Evolutionary conservation across 2,329 filamentous ascomycete genomes (phyloP).

Genomic region (Cladophialophora psammophila): DNA sequence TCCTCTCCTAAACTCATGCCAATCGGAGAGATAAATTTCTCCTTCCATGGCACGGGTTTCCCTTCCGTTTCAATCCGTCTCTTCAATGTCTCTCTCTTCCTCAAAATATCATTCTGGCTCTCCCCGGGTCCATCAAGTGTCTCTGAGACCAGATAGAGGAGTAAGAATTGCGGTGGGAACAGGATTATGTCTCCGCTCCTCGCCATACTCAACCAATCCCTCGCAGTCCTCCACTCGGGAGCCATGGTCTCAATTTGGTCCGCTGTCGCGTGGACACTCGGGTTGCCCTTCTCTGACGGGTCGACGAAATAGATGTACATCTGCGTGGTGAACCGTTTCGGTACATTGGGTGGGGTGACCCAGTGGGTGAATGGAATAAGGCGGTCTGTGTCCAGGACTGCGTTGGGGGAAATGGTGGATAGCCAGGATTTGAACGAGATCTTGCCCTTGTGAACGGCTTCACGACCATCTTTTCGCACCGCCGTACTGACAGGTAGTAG

Average conservation of each 20-base stretch:
- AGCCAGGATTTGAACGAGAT: conserved; percentile 73
- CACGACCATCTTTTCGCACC: conserved; percentile 68
- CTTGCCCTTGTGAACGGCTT: conserved; percentile 71
- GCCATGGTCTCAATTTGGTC: conserved; percentile 75
- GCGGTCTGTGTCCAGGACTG: conserved; percentile 65
- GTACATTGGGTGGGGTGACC: conserved; percentile 70
- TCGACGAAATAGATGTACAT: conserved; percentile 82
- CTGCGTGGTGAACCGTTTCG: conserved; percentile 87
- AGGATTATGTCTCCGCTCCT: conserved; percentile 74
- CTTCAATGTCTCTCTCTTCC: conserved; percentile 55
- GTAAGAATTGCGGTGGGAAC: conserved; percentile 84
- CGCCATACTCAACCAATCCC: conserved; percentile 73
- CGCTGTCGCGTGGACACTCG: conserved; percentile 68
- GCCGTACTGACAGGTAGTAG: conserved; percentile 63
- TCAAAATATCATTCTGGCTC: conserved; percentile 35
- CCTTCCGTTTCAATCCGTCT: conserved; percentile 52
- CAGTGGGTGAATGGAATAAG: conserved; percentile 87
- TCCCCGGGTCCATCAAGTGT: conserved; percentile 44
- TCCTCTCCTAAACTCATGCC: conserved; percentile 52
- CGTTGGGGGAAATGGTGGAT: conserved; percentile 46
- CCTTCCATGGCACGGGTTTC: conserved; percentile 51
- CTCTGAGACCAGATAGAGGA: conserved; percentile 60
- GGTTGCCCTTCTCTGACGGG: conserved; percentile 48
- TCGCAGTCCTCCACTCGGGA: conserved; percentile 75
- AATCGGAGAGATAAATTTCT: conserved; percentile 57